phyloP scores from a whole-genome alignment of 176 grass and related monocot genomes.

The Aegilops longissima region DNA sequence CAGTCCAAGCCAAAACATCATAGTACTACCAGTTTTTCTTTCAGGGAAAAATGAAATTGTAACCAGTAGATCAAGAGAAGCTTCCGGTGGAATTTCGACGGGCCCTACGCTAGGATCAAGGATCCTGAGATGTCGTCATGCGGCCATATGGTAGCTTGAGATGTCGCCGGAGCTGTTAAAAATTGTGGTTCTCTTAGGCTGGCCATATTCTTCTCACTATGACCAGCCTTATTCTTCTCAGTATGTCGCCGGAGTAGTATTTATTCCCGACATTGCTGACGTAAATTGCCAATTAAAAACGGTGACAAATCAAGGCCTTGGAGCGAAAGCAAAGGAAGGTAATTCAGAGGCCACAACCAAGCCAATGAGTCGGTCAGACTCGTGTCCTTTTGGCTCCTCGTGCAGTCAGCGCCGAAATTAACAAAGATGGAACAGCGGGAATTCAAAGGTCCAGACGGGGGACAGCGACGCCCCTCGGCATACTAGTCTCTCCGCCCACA shows the following conservation, averaged over 20 bases:
- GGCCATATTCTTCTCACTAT: too few species aligned
- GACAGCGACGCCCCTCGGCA: slow-evolving; percentile 16
- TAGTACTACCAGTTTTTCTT: not conserved
- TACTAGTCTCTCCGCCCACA: slow-evolving; percentile 15
- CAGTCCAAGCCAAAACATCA: not conserved
- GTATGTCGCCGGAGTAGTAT: too few species aligned
- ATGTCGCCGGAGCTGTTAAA: not conserved
- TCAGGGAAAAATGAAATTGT: too few species aligned
- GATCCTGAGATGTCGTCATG: too few species aligned
- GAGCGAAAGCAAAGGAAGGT: not conserved
- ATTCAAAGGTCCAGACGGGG: slow-evolving; percentile 19
- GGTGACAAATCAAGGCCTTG: not conserved
- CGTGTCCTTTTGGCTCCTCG: not conserved
- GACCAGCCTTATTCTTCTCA: not conserved
- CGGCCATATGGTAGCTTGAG: not conserved
- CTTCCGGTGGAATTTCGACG: not conserved
- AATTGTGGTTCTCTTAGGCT: too few species aligned
- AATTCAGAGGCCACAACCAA: slow-evolving; percentile 19
- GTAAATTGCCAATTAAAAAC: not conserved
- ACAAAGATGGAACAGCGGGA: not conserved
- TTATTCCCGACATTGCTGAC: not conserved
- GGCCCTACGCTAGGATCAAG: too few species aligned
- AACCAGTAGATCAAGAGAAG: not conserved
- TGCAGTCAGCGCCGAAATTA: slow-evolving; percentile 20
- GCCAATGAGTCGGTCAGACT: not conserved